Conservation (phyloP, 441 rosid genomes). For the Pelargonium exstipulatum region DNA sequence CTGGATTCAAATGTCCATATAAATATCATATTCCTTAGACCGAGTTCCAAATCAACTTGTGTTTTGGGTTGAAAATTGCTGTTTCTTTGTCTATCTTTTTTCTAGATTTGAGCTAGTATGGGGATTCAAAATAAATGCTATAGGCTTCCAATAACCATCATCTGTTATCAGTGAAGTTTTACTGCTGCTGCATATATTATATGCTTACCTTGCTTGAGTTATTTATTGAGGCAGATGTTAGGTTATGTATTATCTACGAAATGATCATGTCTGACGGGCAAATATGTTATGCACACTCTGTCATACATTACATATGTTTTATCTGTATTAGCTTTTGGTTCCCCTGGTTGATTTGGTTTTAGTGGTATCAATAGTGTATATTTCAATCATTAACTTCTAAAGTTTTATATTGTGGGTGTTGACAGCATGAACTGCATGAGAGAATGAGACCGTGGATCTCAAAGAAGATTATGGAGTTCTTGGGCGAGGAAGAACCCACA, state of each 20-base stretch:
- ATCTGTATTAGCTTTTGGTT: not conserved
- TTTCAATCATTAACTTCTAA: constrained; percentile 6
- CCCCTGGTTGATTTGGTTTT: not conserved
- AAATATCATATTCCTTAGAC: not conserved
- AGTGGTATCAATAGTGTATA: not conserved
- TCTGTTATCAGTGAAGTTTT: not conserved
- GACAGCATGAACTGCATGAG: constrained; percentile 79
- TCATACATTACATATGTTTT: no score
- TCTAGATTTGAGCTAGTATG: not conserved
- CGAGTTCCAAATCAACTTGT: not conserved
- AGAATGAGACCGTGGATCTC: constrained; percentile 99
- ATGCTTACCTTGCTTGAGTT: not conserved
- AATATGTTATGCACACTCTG: no score
- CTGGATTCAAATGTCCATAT: no score
- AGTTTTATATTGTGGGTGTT: constrained; percentile 15
- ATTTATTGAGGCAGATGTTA: not conserved
- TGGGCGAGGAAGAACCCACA: constrained; percentile 91
- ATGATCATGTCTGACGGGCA: not conserved
- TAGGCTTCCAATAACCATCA: not conserved
- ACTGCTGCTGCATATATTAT: not conserved
- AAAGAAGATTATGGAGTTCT: constrained; percentile 87
- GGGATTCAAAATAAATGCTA: not conserved
- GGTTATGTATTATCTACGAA: not conserved
- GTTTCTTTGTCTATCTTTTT: not conserved
- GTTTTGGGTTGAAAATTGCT: no score